phyloP scores from a whole-genome alignment of 2,329 filamentous ascomycete genomes.

The Thelonectria rubi region DNA sequence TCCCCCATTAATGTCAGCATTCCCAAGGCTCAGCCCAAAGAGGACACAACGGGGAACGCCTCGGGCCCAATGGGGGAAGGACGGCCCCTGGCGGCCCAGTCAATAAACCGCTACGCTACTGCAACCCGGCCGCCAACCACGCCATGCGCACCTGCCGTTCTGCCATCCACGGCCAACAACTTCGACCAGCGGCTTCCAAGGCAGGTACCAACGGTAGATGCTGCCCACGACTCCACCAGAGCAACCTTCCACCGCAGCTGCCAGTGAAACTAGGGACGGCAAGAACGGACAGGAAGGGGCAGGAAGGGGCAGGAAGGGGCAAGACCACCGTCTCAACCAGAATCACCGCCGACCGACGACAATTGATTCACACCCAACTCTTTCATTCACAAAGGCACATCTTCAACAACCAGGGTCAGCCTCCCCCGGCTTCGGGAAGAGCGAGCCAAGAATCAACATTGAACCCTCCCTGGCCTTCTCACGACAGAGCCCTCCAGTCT shows the following conservation, averaged over 20 bases:
- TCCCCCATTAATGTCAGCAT: too few species aligned
- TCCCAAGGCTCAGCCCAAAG: too few species aligned
- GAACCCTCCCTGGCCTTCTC: background rate
- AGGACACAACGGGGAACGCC: background rate
- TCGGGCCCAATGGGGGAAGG: background rate
- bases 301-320: too few species aligned
- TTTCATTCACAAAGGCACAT: background rate
- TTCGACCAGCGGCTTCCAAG: background rate
- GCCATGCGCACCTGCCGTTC: background rate
- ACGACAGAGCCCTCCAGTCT: background rate
- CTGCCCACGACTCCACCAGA: background rate
- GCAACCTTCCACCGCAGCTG: slow-evolving; percentile 12
- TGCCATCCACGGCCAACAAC: background rate
- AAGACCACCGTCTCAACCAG: background rate
- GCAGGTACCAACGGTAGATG: slow-evolving; percentile 11
- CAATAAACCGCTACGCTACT: slow-evolving; percentile 44
- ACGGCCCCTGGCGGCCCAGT: slow-evolving; percentile 30
- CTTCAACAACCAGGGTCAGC: background rate
- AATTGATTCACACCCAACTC: background rate
- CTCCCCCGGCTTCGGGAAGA: background rate
- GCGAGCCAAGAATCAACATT: background rate
- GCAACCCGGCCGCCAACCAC: slow-evolving; percentile 30
- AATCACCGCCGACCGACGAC: slow-evolving; percentile 1
- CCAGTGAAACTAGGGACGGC: background rate
- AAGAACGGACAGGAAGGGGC: background rate